Base-by-base conservation (phyloP, 2,329 filamentous ascomycete species). In the Lecanosticta acicola region DNA sequence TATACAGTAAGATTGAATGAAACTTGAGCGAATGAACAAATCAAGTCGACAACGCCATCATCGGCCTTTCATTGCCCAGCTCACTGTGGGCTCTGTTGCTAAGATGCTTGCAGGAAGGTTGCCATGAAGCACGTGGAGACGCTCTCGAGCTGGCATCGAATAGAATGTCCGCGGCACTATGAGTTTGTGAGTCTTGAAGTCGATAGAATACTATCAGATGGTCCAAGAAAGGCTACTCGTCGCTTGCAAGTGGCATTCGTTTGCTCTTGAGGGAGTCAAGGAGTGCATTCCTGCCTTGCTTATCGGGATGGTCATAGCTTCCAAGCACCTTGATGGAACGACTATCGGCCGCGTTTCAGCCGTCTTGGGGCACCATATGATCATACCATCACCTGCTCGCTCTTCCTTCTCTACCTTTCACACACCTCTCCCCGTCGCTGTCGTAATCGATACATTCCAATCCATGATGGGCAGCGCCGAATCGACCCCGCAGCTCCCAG, bases 381-480 rank as follows among this genome's bases (percentile, higher is more conserved):
- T 34, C 45, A 43, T 29, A 26, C 32, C 32, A 16, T 34, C 29
- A n/a, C 34, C 14, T 36, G 24, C 36, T 20, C 32, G 33, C 39
- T 21, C 19, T 18, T 41, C 33, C 19, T 32, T 18, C 20, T 3
- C 24, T 17, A 11, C 19, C 40, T 29, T 29, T 20, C 16, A 42
- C 32, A 10, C 29, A 34, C 14, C 16, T 33, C 10, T n/a, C 24
- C 21, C 1, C 32, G 4, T 32, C 32, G 4, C 35, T 32, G 18
- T 32, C 18, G 16, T 11, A 21, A 34, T n/a, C 14, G 32, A 24
- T 24, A 34, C 17, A 18, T 17, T 32, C 17, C 7, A 29, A 29
- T 5, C 24, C 24, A 39, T 19, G 32, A 60, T 60, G 57, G 58
- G 58, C 36, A 55, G 44, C 48, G 51, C 55, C 50, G 51, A 53